Conservation (phyloP, 805 yeast genomes). For the Ogataea pilisensis region DNA sequence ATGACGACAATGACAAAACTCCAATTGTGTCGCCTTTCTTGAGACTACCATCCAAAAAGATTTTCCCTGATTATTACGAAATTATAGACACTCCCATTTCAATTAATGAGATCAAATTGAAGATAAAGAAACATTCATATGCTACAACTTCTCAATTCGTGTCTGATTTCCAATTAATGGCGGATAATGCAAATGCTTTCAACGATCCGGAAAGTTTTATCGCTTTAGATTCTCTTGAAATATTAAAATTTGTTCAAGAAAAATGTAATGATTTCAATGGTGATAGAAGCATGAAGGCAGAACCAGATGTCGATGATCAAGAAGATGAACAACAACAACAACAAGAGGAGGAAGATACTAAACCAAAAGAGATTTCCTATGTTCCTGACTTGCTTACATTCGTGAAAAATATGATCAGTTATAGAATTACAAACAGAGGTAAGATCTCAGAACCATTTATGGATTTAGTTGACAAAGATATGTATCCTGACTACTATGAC, state of each 20-base stretch:
- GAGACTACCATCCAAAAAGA: slow-evolving; percentile 66
- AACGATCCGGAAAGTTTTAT: slow-evolving; percentile 66
- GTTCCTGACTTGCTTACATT: slow-evolving; percentile 23
- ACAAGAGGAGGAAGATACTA: slow-evolving; percentile 1
- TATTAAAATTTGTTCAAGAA: slow-evolving; percentile 53
- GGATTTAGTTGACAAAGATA: slow-evolving; percentile 64
- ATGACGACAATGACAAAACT: slow-evolving; percentile 29
- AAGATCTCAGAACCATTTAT: slow-evolving; percentile 66
- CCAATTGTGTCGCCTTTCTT: too few species aligned
- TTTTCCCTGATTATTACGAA: slow-evolving; percentile 13
- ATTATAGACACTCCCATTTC: slow-evolving; percentile 54
- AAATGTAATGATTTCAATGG: slow-evolving; percentile 38
- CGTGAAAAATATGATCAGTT: slow-evolving; percentile 38
- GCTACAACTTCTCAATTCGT: slow-evolving; percentile 40
- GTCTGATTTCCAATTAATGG: slow-evolving; percentile 63
- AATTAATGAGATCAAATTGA: slow-evolving; percentile 56
- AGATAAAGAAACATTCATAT: slow-evolving; percentile 36
- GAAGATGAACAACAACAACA: neutral
- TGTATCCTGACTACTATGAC: slow-evolving; percentile 77
- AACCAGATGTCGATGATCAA: slow-evolving; percentile 2
- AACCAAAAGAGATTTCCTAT: slow-evolving; percentile 3
- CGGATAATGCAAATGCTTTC: slow-evolving; percentile 65
- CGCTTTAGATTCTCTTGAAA: slow-evolving; percentile 57
- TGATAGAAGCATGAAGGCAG: too few species aligned
- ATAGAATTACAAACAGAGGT: slow-evolving; percentile 46